Percentiles rank a stretch among this genome's conserved stretches.
Evolutionary conservation across 768 basidiomycete genomes (phyloP).

Genomic region (Tephrocybe sp.): DNA sequence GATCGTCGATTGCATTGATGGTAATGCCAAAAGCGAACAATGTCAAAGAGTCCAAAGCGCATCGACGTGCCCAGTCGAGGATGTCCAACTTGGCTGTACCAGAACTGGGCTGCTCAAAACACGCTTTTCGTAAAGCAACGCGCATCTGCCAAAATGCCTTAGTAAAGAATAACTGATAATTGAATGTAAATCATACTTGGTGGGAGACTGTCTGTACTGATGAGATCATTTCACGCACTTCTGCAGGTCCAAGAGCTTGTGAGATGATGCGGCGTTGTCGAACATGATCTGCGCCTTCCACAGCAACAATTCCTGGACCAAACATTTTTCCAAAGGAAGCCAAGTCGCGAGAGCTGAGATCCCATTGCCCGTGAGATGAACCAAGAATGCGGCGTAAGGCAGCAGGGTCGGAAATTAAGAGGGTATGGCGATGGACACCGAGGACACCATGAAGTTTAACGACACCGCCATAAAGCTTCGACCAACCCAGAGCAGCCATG

Average conservation of each 20-base stretch:
- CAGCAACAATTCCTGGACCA: constrained; percentile 7
- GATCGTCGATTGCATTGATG: constrained; percentile 6
- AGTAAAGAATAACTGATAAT: not conserved
- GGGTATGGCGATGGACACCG: constrained; percentile 5
- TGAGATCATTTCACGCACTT: constrained; percentile 7
- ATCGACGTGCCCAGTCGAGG: constrained; percentile 6
- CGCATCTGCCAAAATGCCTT: not conserved
- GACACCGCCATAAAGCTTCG: constrained; percentile 7
- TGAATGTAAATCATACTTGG: not conserved
- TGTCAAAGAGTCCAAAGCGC: constrained; percentile 5
- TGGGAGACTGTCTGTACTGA: constrained; percentile 3
- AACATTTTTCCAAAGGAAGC: constrained; percentile 7
- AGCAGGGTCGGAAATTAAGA: constrained; percentile 6
- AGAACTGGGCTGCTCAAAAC: not conserved
- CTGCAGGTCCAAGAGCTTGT: constrained; percentile 5
- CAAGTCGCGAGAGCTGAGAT: constrained; percentile 7
- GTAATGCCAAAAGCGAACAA: constrained; percentile 8
- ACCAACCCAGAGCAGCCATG: constrained; percentile 6
- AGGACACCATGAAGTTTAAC: constrained; percentile 8
- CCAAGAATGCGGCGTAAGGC: constrained; percentile 8
- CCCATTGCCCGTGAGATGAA: constrained; percentile 3
- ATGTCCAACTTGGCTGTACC: constrained; percentile 2
- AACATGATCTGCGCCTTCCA: constrained; percentile 8
- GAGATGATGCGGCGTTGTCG: constrained; percentile 7
- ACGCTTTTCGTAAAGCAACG: not conserved